A percentile compares a stretch with the other conserved stretches of the same genome.
These are phyloP conservation scores for Lecanicillium sp. DNA, from an alignment of 2,329 filamentous ascomycete species.

Conservation along the genomic window DNA sequence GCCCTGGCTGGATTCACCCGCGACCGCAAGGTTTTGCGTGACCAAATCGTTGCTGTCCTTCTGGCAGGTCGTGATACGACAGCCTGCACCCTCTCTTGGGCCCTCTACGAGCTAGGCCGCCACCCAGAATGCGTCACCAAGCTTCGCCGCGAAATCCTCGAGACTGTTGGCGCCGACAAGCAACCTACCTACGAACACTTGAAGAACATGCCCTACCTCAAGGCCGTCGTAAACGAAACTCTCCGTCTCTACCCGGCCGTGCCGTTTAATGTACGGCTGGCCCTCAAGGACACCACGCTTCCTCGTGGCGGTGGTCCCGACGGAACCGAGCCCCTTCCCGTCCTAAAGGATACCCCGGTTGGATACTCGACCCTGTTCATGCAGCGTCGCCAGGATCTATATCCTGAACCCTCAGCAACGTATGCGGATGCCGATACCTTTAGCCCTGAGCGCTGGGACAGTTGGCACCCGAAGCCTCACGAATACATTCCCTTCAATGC, in stretches of 20 bases:
- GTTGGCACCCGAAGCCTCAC: constrained; percentile 57
- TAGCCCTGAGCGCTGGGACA: constrained; percentile 58
- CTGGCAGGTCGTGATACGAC: constrained; percentile 85
- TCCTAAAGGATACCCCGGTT: constrained; percentile 58
- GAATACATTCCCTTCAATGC: constrained; percentile 70
- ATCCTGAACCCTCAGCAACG: constrained; percentile 38
- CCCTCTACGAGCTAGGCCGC: constrained; percentile 70
- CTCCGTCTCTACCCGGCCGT: constrained; percentile 70
- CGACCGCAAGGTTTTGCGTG: constrained; percentile 62
- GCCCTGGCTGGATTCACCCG: constrained; percentile 75
- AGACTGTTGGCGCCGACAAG: constrained; percentile 52
- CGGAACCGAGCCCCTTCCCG: constrained; percentile 50
- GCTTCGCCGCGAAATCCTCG: constrained; percentile 64
- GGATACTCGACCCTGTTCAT: constrained; percentile 61
- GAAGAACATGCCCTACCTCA: constrained; percentile 80
- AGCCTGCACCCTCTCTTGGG: constrained; percentile 71
- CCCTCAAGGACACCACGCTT: constrained; percentile 65
- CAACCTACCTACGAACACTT: constrained; percentile 68
- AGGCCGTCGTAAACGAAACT: constrained; percentile 65
- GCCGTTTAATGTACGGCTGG: constrained; percentile 68
- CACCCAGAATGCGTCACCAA: constrained; percentile 58
- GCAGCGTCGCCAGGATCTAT: constrained; percentile 60
- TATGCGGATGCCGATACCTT: constrained; percentile 42
- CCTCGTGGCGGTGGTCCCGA: constrained; percentile 62
- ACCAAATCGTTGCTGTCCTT: constrained; percentile 76